phyloP scores from a whole-genome alignment of 2,329 filamentous ascomycete species.

The Thielaviopsis punctulata region DNA sequence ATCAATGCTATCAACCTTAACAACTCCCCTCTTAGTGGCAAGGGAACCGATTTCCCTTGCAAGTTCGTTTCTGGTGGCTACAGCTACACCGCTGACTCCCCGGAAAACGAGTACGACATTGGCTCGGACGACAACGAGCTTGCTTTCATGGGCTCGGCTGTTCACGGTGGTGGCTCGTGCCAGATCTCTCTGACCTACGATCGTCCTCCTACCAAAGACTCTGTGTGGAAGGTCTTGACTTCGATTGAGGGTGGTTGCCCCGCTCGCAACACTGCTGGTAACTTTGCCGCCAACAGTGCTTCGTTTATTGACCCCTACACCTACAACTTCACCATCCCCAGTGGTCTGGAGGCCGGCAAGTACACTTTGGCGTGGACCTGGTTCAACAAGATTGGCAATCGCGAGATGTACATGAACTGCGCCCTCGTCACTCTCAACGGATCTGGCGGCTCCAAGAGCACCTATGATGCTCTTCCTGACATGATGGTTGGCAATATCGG shows the following conservation, averaged over 20 bases:
- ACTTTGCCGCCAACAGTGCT: constrained; percentile 32
- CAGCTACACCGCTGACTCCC: not conserved
- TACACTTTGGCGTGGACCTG: constrained; percentile 84
- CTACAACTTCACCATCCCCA: constrained; percentile 57
- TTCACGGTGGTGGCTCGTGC: constrained; percentile 84
- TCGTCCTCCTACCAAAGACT: constrained; percentile 43
- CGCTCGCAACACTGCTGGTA: constrained; percentile 36
- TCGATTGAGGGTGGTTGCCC: constrained; percentile 79
- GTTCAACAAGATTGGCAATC: constrained; percentile 85
- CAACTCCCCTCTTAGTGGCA: constrained; percentile 46
- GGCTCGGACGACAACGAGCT: constrained; percentile 42
- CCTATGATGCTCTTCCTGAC: constrained; percentile 46
- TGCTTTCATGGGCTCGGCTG: constrained; percentile 51
- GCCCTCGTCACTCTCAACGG: constrained; percentile 53
- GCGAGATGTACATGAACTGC: constrained; percentile 98
- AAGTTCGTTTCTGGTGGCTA: constrained; percentile 35
- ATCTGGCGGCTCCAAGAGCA: constrained; percentile 28
- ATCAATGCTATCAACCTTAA: constrained; percentile 26
- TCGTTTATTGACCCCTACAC: constrained; percentile 28
- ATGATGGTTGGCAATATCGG: constrained; percentile 53
- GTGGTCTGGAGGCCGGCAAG: constrained; percentile 53
- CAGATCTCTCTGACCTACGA: constrained; percentile 79
- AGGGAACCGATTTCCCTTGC: constrained; percentile 66
- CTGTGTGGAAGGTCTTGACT: constrained; percentile 76
- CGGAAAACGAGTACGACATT: constrained; percentile 42